phyloP scores from a whole-genome alignment of 768 basidiomycete genomes.

The Termitomyces sp. region DNA sequence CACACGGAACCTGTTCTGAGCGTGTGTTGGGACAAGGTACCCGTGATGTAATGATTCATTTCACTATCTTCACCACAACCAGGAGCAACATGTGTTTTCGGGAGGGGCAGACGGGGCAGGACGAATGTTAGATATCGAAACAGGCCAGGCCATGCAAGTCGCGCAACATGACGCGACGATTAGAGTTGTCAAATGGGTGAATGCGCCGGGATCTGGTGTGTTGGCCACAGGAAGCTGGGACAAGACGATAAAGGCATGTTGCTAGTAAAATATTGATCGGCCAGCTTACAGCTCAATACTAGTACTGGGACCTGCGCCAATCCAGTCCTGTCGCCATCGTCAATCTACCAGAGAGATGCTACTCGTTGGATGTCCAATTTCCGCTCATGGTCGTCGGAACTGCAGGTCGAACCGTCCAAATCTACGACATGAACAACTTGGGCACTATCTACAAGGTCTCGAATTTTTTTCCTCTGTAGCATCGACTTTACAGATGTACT shows the following conservation, averaged over 20 bases:
- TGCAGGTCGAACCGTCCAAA: slow-evolving; percentile 86
- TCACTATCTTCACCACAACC: not conserved
- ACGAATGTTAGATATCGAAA: slow-evolving; percentile 83
- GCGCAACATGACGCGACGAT: slow-evolving; percentile 90
- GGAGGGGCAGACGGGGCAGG: slow-evolving; percentile 92
- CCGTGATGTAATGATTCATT: not conserved
- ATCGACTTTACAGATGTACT: not conserved
- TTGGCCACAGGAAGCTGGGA: slow-evolving; percentile 97
- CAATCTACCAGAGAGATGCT: slow-evolving; percentile 81
- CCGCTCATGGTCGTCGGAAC: slow-evolving; percentile 88
- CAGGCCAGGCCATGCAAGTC: slow-evolving; percentile 75
- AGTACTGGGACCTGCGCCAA: slow-evolving; percentile 92
- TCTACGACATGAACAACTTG: slow-evolving; percentile 82
- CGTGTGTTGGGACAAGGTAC: slow-evolving; percentile 87
- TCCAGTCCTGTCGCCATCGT: slow-evolving; percentile 71
- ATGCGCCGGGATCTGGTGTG: slow-evolving; percentile 66
- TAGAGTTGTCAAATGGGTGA: slow-evolving; percentile 75
- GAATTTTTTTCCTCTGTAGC: not conserved
- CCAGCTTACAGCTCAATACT: not conserved
- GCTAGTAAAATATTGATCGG: not conserved
- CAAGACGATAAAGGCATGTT: slow-evolving; percentile 83
- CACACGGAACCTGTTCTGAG: slow-evolving; percentile 88
- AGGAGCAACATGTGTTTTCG: slow-evolving; percentile 91
- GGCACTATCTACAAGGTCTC: slow-evolving; percentile 60
- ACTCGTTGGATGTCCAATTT: slow-evolving; percentile 76